A percentile compares a stretch with the other conserved stretches of the same genome.
These are phyloP conservation scores for Sporobolus alterniflorus DNA, from an alignment of 202 grass and related monocot genomes.

Conservation along the genomic window DNA sequence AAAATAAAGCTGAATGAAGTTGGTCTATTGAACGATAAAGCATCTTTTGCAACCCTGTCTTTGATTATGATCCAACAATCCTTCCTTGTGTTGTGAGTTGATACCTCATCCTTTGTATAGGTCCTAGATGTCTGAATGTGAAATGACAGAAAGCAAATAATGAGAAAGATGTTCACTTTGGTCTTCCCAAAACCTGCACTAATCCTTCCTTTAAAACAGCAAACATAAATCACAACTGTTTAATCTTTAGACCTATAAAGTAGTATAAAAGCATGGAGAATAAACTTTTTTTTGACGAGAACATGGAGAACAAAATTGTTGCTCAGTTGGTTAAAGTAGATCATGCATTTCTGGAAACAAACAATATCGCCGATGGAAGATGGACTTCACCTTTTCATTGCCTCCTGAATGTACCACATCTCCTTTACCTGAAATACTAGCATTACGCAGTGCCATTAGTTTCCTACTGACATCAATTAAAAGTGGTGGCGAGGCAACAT, in stretches of 20 bases:
- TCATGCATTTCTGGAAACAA: background rate
- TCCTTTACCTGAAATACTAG: constrained; percentile 45
- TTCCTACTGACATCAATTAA: background rate
- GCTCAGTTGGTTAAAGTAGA: background rate
- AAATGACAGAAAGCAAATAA: constrained; percentile 18
- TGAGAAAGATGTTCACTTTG: constrained; percentile 17
- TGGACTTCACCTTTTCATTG: constrained; percentile 27
- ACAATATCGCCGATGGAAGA: background rate
- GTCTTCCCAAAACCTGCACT: background rate
- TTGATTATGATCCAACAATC: constrained; percentile 95
- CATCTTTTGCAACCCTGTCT: constrained; percentile 56
- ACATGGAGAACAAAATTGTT: no score
- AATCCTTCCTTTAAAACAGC: background rate
- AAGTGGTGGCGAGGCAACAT: background rate
- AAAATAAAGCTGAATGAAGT: background rate
- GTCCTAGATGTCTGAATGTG: constrained; percentile 40
- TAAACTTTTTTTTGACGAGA: no score
- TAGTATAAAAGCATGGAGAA: background rate
- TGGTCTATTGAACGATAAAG: background rate
- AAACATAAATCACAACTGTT: background rate
- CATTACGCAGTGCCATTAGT: background rate
- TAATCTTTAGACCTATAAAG: background rate
- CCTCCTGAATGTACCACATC: constrained; percentile 26
- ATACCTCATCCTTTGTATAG: constrained; percentile 80
- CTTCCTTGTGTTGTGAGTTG: constrained; percentile 68